A percentile compares a stretch with the other conserved stretches of the same genome.
Evolutionary conservation across 495 filamentous ascomycete genomes (phyloP).

Genomic region (Podospora sp.): DNA sequence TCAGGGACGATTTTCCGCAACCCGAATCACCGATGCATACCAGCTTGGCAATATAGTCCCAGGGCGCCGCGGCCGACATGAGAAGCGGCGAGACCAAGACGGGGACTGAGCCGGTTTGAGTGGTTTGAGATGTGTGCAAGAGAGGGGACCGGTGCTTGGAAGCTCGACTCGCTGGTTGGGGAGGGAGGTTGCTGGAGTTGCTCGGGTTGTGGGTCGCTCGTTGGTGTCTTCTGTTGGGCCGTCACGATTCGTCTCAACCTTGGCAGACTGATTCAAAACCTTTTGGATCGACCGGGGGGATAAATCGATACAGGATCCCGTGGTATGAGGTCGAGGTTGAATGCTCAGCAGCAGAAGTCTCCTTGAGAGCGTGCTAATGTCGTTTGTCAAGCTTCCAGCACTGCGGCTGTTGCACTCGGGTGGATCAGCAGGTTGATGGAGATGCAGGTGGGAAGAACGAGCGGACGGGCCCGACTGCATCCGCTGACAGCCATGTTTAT

Average conservation of each 20-base stretch:
- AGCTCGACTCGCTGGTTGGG: background rate
- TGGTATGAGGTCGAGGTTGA: background rate
- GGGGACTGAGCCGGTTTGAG: conserved; percentile 10
- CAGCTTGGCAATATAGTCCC: conserved; percentile 98
- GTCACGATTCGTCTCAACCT: background rate
- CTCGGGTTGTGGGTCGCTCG: background rate
- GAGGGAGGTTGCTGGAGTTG: background rate
- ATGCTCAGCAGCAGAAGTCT: background rate
- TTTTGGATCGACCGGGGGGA: background rate
- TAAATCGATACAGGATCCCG: background rate
- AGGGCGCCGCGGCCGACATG: conserved; percentile 63
- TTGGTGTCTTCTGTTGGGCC: background rate
- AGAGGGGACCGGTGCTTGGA: background rate
- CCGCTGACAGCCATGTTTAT: conserved; percentile 28
- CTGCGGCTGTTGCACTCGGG: background rate
- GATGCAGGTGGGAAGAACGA: background rate
- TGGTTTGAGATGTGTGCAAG: background rate
- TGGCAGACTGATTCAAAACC: background rate
- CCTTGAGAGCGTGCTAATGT: background rate
- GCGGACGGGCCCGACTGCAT: background rate
- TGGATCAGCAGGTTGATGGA: conserved; percentile 31
- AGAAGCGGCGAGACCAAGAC: conserved; percentile 5
- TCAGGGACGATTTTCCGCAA: conserved; percentile 86
- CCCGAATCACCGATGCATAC: conserved; percentile 96
- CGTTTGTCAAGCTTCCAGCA: conserved; percentile 9